A percentile compares a stretch with the other conserved stretches of the same genome.
phyloP scores from a whole-genome alignment of 2,329 filamentous ascomycete species.

The Leptographium galeiforme region DNA sequence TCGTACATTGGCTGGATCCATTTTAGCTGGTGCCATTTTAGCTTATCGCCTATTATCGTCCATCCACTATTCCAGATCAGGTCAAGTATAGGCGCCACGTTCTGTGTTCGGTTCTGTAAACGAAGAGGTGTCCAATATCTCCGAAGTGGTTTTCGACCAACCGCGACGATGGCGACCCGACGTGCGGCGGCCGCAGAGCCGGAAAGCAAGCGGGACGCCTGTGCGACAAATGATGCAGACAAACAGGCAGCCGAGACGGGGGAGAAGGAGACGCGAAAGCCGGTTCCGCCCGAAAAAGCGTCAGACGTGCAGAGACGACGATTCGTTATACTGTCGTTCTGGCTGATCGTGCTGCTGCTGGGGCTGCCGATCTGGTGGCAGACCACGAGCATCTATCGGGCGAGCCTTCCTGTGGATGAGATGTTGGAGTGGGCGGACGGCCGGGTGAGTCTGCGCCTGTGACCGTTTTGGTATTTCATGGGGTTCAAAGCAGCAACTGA shows the following conservation, averaged over 20 bases:
- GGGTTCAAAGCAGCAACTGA: too few species aligned
- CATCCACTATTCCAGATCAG: too few species aligned
- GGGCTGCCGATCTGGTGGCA: constrained; percentile 93
- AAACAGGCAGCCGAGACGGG: too few species aligned
- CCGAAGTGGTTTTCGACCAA: neutral
- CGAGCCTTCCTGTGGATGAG: constrained; percentile 63
- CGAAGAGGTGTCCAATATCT: neutral
- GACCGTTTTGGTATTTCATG: too few species aligned
- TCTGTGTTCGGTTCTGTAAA: neutral
- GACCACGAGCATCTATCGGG: constrained; percentile 85
- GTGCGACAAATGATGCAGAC: neutral
- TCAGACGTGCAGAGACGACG: constrained; percentile 57
- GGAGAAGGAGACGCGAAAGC: constrained; percentile 16
- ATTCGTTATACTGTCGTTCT: constrained; percentile 75
- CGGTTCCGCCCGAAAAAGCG: constrained; percentile 65
- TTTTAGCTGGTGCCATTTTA: too few species aligned
- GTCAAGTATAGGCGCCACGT: too few species aligned
- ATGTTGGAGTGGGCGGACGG: constrained; percentile 92
- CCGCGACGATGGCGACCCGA: constrained; percentile 9
- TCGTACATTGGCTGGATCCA: too few species aligned
- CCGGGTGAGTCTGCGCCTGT: constrained; percentile 41
- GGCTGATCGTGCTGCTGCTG: constrained; percentile 69
- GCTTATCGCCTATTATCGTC: too few species aligned
- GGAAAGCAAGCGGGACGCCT: neutral
- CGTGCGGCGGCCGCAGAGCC: constrained; percentile 1